Conservation (phyloP, 1,284 basidiomycete genomes). For the Polyporus tsugae region DNA sequence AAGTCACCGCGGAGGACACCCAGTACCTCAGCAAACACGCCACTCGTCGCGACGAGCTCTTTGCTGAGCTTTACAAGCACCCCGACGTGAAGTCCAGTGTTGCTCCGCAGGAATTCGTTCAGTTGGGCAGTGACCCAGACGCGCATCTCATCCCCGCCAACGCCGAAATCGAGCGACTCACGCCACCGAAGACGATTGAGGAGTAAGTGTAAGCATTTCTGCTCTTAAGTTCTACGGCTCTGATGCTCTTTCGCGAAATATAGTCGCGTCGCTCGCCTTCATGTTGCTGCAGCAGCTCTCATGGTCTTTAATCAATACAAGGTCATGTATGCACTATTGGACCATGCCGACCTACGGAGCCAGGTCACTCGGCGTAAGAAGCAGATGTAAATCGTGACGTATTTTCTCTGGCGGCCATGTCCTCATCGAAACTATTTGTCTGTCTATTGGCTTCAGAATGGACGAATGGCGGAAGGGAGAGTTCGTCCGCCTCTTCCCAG, state of each 20-base stretch:
- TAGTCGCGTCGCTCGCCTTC: conserved; percentile 19
- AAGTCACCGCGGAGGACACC: conserved; percentile 12
- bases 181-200: conserved; percentile 19
- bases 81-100: conserved; percentile 8
- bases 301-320: conserved; percentile 22
- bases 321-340: conserved; percentile 3
- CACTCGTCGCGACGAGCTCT: conserved; percentile 15
- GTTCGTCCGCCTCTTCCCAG: neutral
- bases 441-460: conserved; percentile 1
- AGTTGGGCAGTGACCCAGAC: neutral
- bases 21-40: conserved; percentile 14
- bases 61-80: conserved; percentile 16
- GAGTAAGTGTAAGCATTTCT: conserved; percentile 9
- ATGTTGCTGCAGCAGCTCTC: conserved; percentile 9
- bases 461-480: conserved; percentile 8
- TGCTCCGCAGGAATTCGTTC: conserved; percentile 7
- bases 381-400: conserved; percentile 7
- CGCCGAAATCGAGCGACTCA: conserved; percentile 15
- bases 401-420: neutral
- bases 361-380: neutral
- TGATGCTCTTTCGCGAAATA: neutral
- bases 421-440: neutral
- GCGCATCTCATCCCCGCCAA: conserved; percentile 13
- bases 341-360: conserved; percentile 7
- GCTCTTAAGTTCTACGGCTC: neutral